Evolutionary conservation across 352 stramenopile genomes (phyloP), one percentile per base, ranked within the genome.

Genomic region (Blastocystis sp.): DNA sequence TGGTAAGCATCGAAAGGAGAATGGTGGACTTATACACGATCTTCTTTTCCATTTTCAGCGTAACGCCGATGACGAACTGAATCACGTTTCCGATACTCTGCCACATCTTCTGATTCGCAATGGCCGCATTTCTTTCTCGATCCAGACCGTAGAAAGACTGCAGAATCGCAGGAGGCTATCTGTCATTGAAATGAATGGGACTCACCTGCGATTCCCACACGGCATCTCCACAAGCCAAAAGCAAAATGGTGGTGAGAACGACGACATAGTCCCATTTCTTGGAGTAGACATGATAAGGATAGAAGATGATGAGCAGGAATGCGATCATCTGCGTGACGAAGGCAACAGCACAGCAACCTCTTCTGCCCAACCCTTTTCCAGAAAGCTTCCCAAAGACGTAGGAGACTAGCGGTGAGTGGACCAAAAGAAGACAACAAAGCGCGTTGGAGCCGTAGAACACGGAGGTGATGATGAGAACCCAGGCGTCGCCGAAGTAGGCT

Each of bases 51-150:
- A 11, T 21, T 28, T 40, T 87, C 42, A 87, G 21, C 11, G 57
- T 28, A 14, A 76, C 3, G 38, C 76, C 76, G 9, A 90, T 90
- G 9, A 68, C 66, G 40, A 90, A 87, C 81, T 90, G 87, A 3
- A 90, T 57, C 1, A 48, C 69, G 59, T 54, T 69, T 10, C 87
- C 87, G 9, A 90, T 14, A 24, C 45, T 63, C 68, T 90, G 87
- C 87, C 87, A 90, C 87, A 90, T 87, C 65, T 90, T 90, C 34
- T 84, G 66, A 62, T 90, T 90, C 1, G 77, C 82, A 24, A 78
- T 90, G n/a, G 87, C 87, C 34, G 77, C 82, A 45, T 90, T 88
- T 38, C 87, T 60, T n/a, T 90, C 87, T 14, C 42, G 21, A 34
- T 90, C 87, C 17, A 64, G 34, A 34, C 45, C 54, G 28, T 89